Percentiles rank a stretch among this genome's conserved stretches.
These are phyloP conservation scores for Violaceomyces palustris DNA, from an alignment of 1,284 basidiomycete genomes.

Conservation along the genomic window DNA sequence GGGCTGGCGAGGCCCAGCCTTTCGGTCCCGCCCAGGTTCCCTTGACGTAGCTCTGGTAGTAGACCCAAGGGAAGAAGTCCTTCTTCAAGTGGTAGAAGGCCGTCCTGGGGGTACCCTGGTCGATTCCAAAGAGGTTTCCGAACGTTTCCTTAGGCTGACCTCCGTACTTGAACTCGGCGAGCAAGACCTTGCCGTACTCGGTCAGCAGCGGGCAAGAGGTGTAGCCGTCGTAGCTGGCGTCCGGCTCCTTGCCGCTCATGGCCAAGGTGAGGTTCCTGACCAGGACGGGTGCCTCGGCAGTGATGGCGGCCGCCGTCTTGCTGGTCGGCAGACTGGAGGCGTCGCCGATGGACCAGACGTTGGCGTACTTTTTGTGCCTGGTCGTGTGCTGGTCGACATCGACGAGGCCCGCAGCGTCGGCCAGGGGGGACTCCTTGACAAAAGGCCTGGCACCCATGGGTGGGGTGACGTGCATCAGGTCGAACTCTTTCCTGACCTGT, in stretches of 20 bases:
- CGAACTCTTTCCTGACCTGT: conserved; percentile 67
- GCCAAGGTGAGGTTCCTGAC: conserved; percentile 68
- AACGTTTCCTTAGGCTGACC: conserved; percentile 73
- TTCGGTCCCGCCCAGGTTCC: conserved; percentile 55
- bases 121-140: conserved; percentile 31
- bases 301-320: conserved; percentile 93
- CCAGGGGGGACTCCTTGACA: conserved; percentile 62
- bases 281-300: conserved; percentile 83
- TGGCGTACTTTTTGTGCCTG: conserved; percentile 72
- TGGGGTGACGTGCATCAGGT: conserved; percentile 79
- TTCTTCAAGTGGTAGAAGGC: conserved; percentile 88
- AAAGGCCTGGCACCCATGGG: conserved; percentile 83
- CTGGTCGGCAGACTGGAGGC: conserved; percentile 85
- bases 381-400: conserved; percentile 75
- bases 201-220: conserved; percentile 58
- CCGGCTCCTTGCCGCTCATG: conserved; percentile 23
- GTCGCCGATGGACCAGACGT: conserved; percentile 86
- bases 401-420: conserved; percentile 63
- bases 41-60: conserved; percentile 77
- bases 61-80: conserved; percentile 81
- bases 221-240: conserved; percentile 50
- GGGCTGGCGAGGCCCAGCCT: conserved; percentile 23
- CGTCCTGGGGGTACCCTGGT: conserved; percentile 55
- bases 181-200: conserved; percentile 77
- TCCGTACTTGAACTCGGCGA: conserved; percentile 81